These are phyloP conservation scores for Gracilaria caudata DNA, from an alignment of 23 red algal genomes.

Conservation along the genomic window DNA sequence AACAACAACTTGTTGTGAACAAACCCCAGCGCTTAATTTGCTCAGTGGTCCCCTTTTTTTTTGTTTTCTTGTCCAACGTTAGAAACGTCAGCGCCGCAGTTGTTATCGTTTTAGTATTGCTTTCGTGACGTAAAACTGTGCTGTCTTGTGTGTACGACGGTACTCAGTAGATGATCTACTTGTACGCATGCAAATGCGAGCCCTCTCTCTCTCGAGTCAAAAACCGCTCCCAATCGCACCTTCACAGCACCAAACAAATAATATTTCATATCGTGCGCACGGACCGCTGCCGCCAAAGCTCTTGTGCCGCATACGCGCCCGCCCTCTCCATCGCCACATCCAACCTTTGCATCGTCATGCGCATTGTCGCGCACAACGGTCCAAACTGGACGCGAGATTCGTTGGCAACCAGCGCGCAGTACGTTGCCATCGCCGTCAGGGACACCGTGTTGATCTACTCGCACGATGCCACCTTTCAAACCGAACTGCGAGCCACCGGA, in stretches of 20 bases:
- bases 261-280: too few species aligned
- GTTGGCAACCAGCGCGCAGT: neutral
- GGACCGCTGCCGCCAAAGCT: too few species aligned
- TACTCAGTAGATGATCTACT: too few species aligned
- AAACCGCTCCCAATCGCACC: too few species aligned
- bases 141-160: too few species aligned
- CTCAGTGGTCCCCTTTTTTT: neutral
- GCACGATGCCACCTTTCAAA: neutral
- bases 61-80: too few species aligned
- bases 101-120: too few species aligned
- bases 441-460: constrained; percentile 50
- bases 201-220: too few species aligned
- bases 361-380: constrained; percentile 47
- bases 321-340: neutral
- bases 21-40: neutral
- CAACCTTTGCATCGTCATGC: neutral
- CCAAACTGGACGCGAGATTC: constrained; percentile 46
- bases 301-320: neutral
- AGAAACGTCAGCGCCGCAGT: too few species aligned
- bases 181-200: too few species aligned
- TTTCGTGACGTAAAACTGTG: too few species aligned
- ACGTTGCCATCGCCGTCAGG: constrained; percentile 31
- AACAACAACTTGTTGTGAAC: neutral
- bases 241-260: too few species aligned
- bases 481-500: constrained; percentile 35